Evolutionary conservation across 2,329 filamentous ascomycete species (phyloP).

Genomic region (Passalora sequoiae): DNA sequence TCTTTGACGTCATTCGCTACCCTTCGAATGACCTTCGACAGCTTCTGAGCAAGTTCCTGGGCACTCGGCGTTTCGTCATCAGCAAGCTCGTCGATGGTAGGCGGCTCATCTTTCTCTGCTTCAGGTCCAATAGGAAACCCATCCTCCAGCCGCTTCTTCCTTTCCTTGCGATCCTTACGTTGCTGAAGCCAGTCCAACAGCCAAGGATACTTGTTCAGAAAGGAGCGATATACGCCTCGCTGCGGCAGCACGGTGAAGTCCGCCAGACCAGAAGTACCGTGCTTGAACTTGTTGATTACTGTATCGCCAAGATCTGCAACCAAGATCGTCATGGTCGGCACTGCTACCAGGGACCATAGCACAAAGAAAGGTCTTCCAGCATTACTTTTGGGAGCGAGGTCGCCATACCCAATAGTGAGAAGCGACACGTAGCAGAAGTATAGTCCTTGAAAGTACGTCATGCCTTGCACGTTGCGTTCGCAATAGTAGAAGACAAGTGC

Average conservation of each 20-base stretch:
- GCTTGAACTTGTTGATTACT: constrained; percentile 62
- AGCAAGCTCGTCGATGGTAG: constrained; percentile 43
- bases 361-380: constrained; percentile 81
- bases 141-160: constrained; percentile 39
- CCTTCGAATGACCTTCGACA: constrained; percentile 65
- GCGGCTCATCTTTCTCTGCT: constrained; percentile 17
- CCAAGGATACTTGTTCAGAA: constrained; percentile 46
- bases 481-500: constrained; percentile 67
- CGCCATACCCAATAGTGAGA: constrained; percentile 83
- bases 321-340: constrained; percentile 83
- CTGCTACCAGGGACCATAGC: constrained; percentile 81
- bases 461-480: constrained; percentile 49
- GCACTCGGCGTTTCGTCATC: constrained; percentile 48
- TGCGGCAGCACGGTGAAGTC: constrained; percentile 64
- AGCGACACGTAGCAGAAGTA: constrained; percentile 84
- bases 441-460: constrained; percentile 73
- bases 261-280: constrained; percentile 55
- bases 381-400: constrained; percentile 70
- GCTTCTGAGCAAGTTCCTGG: constrained; percentile 51
- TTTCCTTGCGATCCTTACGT: constrained; percentile 28
- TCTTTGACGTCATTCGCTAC: constrained; percentile 60
- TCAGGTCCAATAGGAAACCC: constrained; percentile 45
- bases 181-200: constrained; percentile 37
- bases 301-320: constrained; percentile 82
- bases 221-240: constrained; percentile 50